Evolutionary conservation across 2,329 filamentous ascomycete genomes (phyloP).

Genomic region (Exophiala viscosa): DNA sequence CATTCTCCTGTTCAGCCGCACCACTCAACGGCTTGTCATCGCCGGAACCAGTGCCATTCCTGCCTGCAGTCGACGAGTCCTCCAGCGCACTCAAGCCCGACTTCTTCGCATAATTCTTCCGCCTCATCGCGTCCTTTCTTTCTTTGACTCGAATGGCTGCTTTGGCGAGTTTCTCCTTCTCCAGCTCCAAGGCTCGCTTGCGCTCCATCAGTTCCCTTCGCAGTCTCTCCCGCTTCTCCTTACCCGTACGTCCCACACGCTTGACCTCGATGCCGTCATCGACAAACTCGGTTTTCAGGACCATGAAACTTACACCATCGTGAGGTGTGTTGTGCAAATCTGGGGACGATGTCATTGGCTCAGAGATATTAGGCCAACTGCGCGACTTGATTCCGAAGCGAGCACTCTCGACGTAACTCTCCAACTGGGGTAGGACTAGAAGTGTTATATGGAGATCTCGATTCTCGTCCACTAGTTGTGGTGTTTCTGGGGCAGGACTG

Average conservation of each 20-base stretch:
- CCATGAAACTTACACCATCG: constrained; percentile 85
- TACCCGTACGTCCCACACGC: constrained; percentile 45
- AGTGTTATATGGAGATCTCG: constrained; percentile 85
- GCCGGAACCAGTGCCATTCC: background rate
- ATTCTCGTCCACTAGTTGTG: constrained; percentile 55
- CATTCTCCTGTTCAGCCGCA: background rate
- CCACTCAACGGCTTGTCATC: background rate
- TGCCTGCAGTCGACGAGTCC: background rate
- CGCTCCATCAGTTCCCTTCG: constrained; percentile 34
- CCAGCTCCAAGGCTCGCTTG: constrained; percentile 18
- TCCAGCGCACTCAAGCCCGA: background rate
- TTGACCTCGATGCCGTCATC: constrained; percentile 58
- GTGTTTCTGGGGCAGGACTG: constrained; percentile 38
- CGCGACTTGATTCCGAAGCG: constrained; percentile 79
- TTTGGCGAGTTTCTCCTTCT: constrained; percentile 19
- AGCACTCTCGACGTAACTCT: constrained; percentile 70
- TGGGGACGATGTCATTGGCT: background rate
- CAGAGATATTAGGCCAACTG: constrained; percentile 52
- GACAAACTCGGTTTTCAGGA: constrained; percentile 79
- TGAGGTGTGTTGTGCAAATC: constrained; percentile 57
- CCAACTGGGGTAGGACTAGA: constrained; percentile 73
- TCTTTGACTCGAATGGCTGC: background rate
- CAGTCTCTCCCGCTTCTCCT: constrained; percentile 49
- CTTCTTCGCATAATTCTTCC: background rate
- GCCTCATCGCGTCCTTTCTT: background rate